Conservation (phyloP, 306 rosid genomes). For the Castanospermum australe region DNA sequence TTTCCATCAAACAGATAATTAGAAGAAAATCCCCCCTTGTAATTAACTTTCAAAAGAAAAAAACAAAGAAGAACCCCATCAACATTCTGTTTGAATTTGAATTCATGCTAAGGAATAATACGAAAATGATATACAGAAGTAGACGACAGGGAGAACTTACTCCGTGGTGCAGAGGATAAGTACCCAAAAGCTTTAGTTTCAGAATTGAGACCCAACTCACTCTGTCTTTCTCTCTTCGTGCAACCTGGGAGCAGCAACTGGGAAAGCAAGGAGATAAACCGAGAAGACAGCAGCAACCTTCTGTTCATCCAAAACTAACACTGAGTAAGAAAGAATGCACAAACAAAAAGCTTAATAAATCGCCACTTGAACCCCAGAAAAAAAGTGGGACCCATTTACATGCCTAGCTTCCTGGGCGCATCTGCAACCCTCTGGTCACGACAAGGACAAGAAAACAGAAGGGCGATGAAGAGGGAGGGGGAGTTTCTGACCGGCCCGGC, state of each 20-base stretch:
- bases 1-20: neutral
- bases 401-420: neutral
- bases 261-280: neutral
- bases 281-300: neutral
- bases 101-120: neutral
- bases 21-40: neutral
- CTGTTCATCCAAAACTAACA: neutral
- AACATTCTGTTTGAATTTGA: neutral
- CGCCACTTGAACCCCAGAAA: neutral
- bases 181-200: neutral
- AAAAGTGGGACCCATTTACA: neutral
- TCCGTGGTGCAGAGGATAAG: constrained; percentile 4
- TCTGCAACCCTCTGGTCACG: neutral
- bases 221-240: neutral
- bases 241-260: neutral
- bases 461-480: neutral
- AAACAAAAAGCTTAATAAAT: neutral
- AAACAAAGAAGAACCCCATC: neutral
- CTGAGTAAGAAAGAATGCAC: neutral
- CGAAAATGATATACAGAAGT: neutral
- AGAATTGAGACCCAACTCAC: neutral
- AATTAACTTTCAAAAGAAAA: neutral
- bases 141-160: neutral
- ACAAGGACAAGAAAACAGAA: neutral
- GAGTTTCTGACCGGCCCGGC: neutral